Conservation (phyloP, 1,284 basidiomycete species). For the Microbotryum scabiosae region DNA sequence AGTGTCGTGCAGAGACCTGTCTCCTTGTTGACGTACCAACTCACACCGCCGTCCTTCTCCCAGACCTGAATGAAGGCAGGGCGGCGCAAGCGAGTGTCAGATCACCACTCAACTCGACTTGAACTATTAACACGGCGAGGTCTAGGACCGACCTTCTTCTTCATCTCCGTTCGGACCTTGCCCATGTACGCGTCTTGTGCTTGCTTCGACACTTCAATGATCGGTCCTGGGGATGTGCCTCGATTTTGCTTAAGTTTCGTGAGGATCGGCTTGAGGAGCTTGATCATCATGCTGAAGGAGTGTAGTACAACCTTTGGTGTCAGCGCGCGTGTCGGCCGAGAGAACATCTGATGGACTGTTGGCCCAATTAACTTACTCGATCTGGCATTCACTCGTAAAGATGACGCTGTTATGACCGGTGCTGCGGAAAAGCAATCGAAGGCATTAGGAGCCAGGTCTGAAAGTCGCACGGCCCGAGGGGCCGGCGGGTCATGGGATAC, state of each 20-base stretch:
- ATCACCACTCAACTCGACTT: too few relatives aligned
- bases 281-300: slow-evolving; percentile 15
- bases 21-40: slow-evolving; percentile 26
- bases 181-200: slow-evolving; percentile 17
- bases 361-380: slow-evolving; percentile 5
- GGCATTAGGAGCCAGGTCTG: too few relatives aligned
- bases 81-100: too few relatives aligned
- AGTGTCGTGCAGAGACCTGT: slow-evolving; percentile 19
- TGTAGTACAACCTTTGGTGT: background rate
- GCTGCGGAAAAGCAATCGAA: background rate
- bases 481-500: too few relatives aligned
- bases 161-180: slow-evolving; percentile 21
- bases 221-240: slow-evolving; percentile 10
- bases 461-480: too few relatives aligned
- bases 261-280: slow-evolving; percentile 23
- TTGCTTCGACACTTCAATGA: slow-evolving; percentile 17
- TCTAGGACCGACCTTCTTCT: slow-evolving; percentile 5
- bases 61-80: background rate
- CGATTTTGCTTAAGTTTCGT: background rate
- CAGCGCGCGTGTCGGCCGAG: background rate
- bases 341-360: background rate
- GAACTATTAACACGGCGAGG: too few relatives aligned
- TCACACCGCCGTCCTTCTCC: slow-evolving; percentile 29
- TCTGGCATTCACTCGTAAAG: slow-evolving; percentile 28
- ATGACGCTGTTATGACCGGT: slow-evolving; percentile 30